phyloP scores from a whole-genome alignment of 306 rosid genomes.

The Cicer judaicum region DNA sequence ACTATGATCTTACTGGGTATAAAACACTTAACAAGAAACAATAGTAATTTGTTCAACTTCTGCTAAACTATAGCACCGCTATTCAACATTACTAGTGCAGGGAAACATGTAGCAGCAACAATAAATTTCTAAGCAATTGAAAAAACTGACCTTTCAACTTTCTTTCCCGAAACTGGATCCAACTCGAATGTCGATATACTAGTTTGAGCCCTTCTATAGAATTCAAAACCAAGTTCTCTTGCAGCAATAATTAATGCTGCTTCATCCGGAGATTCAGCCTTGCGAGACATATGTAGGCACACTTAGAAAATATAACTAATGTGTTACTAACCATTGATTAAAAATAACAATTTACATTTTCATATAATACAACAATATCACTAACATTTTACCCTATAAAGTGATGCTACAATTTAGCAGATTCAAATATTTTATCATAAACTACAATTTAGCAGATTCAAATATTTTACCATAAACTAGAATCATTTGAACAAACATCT shows the following conservation, averaged over 20 bases:
- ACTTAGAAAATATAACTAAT: neutral
- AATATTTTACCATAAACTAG: constrained; percentile 17
- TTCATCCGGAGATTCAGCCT: constrained; percentile 99
- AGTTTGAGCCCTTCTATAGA: constrained; percentile 86
- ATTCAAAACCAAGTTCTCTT: constrained; percentile 91
- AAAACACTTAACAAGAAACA: no score
- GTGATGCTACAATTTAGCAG: constrained; percentile 12
- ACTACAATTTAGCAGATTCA: no score
- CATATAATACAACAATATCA: constrained; percentile 1
- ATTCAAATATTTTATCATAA: no score
- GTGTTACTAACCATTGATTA: constrained; percentile 17
- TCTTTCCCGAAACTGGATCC: constrained; percentile 68
- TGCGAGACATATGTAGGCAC: constrained; percentile 50
- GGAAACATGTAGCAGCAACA: constrained; percentile 33
- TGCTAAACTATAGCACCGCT: no score
- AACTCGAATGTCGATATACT: constrained; percentile 74
- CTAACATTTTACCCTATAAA: constrained; percentile 7
- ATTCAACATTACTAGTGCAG: neutral
- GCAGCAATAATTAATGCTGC: constrained; percentile 98
- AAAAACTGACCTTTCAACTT: constrained; percentile 70
- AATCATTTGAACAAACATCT: constrained; percentile 1
- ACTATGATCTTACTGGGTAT: neutral
- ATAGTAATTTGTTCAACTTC: no score
- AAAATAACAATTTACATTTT: constrained; percentile 17
- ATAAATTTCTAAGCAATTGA: constrained; percentile 29